Base-by-base conservation (phyloP, 768 basidiomycete species). In the Russula ochroleuca region DNA sequence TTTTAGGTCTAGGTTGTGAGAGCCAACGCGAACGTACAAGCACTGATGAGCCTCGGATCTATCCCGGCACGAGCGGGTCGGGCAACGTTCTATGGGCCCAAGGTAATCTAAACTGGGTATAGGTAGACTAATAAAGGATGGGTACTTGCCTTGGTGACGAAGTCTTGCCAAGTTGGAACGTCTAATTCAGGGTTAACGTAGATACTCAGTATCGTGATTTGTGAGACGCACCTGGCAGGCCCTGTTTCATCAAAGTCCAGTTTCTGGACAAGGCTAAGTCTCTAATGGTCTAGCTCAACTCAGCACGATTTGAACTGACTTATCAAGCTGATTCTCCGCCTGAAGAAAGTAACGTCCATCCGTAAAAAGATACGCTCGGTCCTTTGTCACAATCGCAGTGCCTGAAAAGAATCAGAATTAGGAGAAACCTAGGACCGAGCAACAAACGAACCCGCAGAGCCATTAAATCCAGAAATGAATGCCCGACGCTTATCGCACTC, bases 331-430 rank as follows among this genome's bases (percentile, higher is more conserved):
- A 66, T 94, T 83, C 64, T 82, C 84, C 0, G 97, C 97, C 75
- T 99, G 96, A 37, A 98, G 77, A 71, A 90, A 97, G 72, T 99
- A 99, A 50, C 96, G 78, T 3, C 96, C 97, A 77, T 99, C 96
- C 2, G 96, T 98, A 76, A 96, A 98, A 54, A 97, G 79, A 65
- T 80, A 85, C 0, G 94, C 95, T 5, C 84, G 77, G 33, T 86
- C 78, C 52, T 76, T 71, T 0, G 91, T 90, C 25, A 96, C 78
- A 48, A 95, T 72, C 2, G 92, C 94, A 63, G 85, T 88, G 50
- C 92, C 90, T 87, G 67, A 23, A 35, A 5, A 62, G 50, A 15
- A 31, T 38, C 48, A 23, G 19, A 52, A 52, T 51, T 25, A 28
- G 43, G n/a, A 37, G 25, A 40, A n/a, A 37, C 19, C 11, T 37